Conservation (phyloP, 176 grass and related monocot genomes). For the Eremochloa ophiuroides region DNA sequence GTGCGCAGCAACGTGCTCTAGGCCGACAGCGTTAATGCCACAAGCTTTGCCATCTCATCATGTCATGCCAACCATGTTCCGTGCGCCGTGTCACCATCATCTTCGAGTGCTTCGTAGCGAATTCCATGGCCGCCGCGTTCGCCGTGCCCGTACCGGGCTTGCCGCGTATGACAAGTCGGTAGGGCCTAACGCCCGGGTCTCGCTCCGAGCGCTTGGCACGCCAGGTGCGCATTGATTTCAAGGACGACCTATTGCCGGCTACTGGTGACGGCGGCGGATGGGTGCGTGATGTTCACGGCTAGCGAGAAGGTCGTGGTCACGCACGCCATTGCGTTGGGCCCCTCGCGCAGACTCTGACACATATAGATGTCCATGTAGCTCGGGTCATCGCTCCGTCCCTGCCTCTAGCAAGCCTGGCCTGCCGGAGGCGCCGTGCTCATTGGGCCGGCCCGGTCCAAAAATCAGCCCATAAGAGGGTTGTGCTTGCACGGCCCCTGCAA, state of each 20-base stretch:
- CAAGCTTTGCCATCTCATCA: slow-evolving; percentile 21
- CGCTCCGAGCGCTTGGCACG: slow-evolving; percentile 16
- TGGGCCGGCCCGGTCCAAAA: too few relatives aligned
- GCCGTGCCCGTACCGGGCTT: slow-evolving; percentile 21
- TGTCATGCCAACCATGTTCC: slow-evolving; percentile 34
- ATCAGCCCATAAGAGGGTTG: too few relatives aligned
- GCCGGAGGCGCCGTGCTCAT: too few relatives aligned
- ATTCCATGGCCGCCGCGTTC: neutral
- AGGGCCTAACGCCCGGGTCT: slow-evolving; percentile 10
- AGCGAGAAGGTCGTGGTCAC: slow-evolving; percentile 9
- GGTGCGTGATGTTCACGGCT: slow-evolving; percentile 27
- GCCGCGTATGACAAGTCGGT: slow-evolving; percentile 36
- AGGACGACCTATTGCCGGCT: neutral
- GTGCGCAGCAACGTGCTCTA: slow-evolving; percentile 38
- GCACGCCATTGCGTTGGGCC: slow-evolving; percentile 9
- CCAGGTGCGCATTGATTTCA: slow-evolving; percentile 36
- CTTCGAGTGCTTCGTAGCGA: slow-evolving; percentile 21
- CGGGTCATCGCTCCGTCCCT: too few relatives aligned
- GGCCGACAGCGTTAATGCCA: slow-evolving; percentile 28
- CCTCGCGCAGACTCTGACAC: too few relatives aligned
- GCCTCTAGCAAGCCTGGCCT: too few relatives aligned
- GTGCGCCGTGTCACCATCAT: slow-evolving; percentile 37
- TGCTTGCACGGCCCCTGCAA: slow-evolving; percentile 24
- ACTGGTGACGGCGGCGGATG: neutral
- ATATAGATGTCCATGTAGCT: too few relatives aligned